Base-by-base conservation (phyloP, 2,329 filamentous ascomycete species). In the Claviceps arundinis region DNA sequence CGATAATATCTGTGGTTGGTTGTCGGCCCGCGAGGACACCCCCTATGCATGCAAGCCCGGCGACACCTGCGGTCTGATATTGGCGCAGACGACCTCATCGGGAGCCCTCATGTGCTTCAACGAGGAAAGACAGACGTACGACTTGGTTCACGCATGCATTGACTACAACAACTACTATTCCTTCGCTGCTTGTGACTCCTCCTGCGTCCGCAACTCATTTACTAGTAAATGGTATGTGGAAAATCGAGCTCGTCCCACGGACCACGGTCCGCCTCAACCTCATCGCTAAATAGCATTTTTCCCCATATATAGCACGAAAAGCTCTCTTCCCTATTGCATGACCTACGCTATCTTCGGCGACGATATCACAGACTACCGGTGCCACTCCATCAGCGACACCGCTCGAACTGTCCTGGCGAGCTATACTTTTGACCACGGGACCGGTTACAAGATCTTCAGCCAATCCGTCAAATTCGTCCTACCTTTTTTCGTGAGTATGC, bases 1-100 rank as follows among this genome's bases (percentile, higher is more conserved):
- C 1, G 73, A 76, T 57, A 73, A 74, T 54, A 75, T 70, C 0
- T 78, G 75, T 53, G 75, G 75, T 56, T 78, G 67, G 58, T 61
- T 77, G 42, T 66, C 65, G 34, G 74, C 68, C 30, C 3, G 3
- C 22, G 52, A 64, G 9, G 71, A 63, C 19, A 67, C 65, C 2
- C 64, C 64, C 4, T 73, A 69, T 56, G 69, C 64, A 9, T 77
- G 74, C 55, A 59, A 58, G 13, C 55, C 47, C n/a, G 56, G 55
- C 30, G 60, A 57, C 38, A 66, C 60, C 17, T 77, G 74, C 49
- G 68, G 70, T 41, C 65, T 76, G 50, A 61, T 72, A 48, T 67
- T 68, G 1, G 56, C 66, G 4, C 54, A 61, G 4, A 51, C 55
- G 4, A 55, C 54, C 13, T 52, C 51, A 6, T 51, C 59, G 2